Conservation (phyloP, 257 asterid species). For the Lycium ferocissimum region DNA sequence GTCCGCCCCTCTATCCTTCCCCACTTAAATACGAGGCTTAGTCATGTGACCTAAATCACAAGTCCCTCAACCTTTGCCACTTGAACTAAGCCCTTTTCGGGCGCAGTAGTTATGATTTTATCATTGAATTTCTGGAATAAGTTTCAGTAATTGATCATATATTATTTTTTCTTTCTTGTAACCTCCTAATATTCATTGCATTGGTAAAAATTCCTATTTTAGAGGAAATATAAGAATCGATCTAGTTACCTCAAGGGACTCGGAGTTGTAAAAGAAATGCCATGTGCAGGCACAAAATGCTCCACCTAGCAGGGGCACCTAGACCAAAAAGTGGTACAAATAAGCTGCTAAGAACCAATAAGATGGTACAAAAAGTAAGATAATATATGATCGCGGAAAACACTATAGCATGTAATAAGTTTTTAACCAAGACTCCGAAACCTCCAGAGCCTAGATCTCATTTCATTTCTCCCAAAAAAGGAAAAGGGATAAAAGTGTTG, state of each 20-base stretch:
- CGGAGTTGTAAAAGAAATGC: slow-evolving; percentile 98
- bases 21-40: no score
- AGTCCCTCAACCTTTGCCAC: no score
- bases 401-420: neutral
- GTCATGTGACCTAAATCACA: no score
- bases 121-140: neutral
- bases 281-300: slow-evolving; percentile 99
- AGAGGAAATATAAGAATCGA: neutral
- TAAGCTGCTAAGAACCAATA: slow-evolving; percentile 5
- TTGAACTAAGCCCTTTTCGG: no score
- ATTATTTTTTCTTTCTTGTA: neutral
- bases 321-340: neutral
- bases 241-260: slow-evolving; percentile 83
- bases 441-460: neutral
- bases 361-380: neutral
- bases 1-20: neutral
- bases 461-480: slow-evolving; percentile 11
- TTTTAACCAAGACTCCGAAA: neutral
- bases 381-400: neutral
- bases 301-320: slow-evolving; percentile 98
- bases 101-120: neutral
- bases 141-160: neutral
- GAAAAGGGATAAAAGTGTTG: neutral
- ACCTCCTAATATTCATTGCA: neutral
- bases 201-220: neutral